Evolutionary conservation across 306 rosid genomes (phyloP).

Genomic region (Parietaria judaica): DNA sequence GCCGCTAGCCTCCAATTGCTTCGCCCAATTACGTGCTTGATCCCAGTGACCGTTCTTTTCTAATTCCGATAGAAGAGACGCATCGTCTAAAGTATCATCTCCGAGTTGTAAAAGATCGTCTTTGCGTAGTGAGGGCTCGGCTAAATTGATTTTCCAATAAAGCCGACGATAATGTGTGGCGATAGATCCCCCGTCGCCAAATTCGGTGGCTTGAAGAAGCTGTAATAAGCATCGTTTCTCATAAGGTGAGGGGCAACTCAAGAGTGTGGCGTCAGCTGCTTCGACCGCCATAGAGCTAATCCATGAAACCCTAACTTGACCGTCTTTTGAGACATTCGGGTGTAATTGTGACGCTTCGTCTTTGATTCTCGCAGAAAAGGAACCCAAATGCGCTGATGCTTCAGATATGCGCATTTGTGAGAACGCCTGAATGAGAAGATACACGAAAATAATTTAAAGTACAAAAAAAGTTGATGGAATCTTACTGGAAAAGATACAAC

Average conservation of each 20-base stretch:
- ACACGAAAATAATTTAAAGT: not conserved
- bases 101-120: conserved; percentile 62
- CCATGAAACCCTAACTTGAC: conserved; percentile 64
- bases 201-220: conserved; percentile 89
- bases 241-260: conserved; percentile 86
- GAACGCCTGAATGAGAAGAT: conserved; percentile 49
- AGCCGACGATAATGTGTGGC: conserved; percentile 55
- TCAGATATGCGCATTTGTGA: conserved; percentile 96
- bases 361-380: conserved; percentile 86
- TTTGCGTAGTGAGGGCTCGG: conserved; percentile 72
- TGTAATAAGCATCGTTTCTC: conserved; percentile 90
- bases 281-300: conserved; percentile 77
- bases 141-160: conserved; percentile 85
- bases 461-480: not conserved
- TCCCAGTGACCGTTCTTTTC: conserved; percentile 91
- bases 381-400: conserved; percentile 93
- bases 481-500: not conserved
- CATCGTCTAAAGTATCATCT: conserved; percentile 72
- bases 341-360: conserved; percentile 56
- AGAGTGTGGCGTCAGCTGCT: conserved; percentile 89
- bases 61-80: conserved; percentile 66
- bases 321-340: conserved; percentile 61
- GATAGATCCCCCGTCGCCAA: conserved; percentile 84
- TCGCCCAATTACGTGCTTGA: conserved; percentile 97
- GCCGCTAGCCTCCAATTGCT: conserved; percentile 82